Evolutionary conservation across 768 basidiomycete species (phyloP), one percentile per base, ranked within the genome.

Genomic region (Agrocybe praecox): DNA sequence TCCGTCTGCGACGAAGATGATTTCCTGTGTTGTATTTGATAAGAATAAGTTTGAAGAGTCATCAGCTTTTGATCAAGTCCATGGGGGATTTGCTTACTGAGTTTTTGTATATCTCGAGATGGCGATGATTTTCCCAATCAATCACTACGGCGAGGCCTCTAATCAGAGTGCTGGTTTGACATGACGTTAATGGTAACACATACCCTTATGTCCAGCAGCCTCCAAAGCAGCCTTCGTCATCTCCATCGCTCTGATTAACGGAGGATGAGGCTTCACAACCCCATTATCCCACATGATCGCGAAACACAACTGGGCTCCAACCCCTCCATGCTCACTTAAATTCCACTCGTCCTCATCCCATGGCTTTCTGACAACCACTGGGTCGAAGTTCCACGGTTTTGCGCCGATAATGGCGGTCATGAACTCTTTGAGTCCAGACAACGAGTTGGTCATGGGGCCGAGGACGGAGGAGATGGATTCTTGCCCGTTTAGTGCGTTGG

Each of bases 121-220:
- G 85, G 15, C 82, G 75, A 56, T 80, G 74, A 0, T 82, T 78
- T 43, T 79, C 66, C 88, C 88, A 91, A 46, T 87, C 81, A 49
- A 90, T 78, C 3, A 90, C 90, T 88, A 49, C n/a, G n/a, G n/a
- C n/a, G n/a, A n/a, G n/a, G n/a, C n/a, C n/a, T n/a, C n/a, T n/a
- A n/a, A n/a, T n/a, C n/a, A n/a, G n/a, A n/a, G n/a, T n/a, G n/a
- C n/a, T n/a, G n/a, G n/a, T n/a, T n/a, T n/a, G n/a, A n/a, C n/a
- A n/a, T n/a, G n/a, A n/a, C n/a, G n/a, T n/a, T n/a, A n/a, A n/a
- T n/a, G n/a, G n/a, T n/a, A 21, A 9, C 9, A 21, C 29, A 53
- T 46, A 81, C 81, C 77, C 67, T 74, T 70, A 58, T 84, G 80
- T 17, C 87, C 84, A 11, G 76, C 80, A 2, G 73, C 74, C 48